Base-by-base conservation (phyloP, 2,329 filamentous ascomycete genomes). In the Cladophialophora yegresii region DNA sequence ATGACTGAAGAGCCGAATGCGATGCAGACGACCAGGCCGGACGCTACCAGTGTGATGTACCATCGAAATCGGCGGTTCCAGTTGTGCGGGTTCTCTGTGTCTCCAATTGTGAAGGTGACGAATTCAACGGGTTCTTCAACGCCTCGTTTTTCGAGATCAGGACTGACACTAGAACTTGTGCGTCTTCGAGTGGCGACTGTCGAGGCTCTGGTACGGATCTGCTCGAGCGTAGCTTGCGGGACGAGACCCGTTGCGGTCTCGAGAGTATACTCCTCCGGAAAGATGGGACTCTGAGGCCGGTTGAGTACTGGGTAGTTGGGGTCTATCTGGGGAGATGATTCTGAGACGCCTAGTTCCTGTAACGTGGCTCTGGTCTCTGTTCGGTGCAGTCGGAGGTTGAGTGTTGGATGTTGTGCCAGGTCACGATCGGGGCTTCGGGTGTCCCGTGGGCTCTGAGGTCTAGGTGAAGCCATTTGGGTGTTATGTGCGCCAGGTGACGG, bases 61-160 rank as follows among this genome's bases (percentile, higher is more conserved):
- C 89, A 92, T 77, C 91, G 91, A 75, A 83, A 84, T 28, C 72
- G 61, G 1, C 72, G 65, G 12, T 82, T 76, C 70, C 86, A 89
- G 56, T 80, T 78, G 81, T 88, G 83, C 1, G 89, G 87, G 74
- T 92, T 89, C 67, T 85, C 83, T 8, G 84, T 82, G 73, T 92
- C 89, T 57, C 85, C 75, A 23, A 84, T 82, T n/a, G 90, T 82
- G 77, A 88, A 92, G 61, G 86, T 84, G 68, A 91, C 88, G 40
- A 86, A 79, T 63, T 87, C 85, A 72, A 84, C 87, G 43, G 80
- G 75, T 67, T 81, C 77, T n/a, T 70, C 67, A 12, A 67, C 62
- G 7, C 64, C 55, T 22, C 64, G 69, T 45, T 76, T 75, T 62
- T 76, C 74, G 3, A 71, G n/a, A 53, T 75, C 73, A 5, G 40